Conservation (phyloP, 495 filamentous ascomycete genomes). For the Amphirosellinia nigrospora region DNA sequence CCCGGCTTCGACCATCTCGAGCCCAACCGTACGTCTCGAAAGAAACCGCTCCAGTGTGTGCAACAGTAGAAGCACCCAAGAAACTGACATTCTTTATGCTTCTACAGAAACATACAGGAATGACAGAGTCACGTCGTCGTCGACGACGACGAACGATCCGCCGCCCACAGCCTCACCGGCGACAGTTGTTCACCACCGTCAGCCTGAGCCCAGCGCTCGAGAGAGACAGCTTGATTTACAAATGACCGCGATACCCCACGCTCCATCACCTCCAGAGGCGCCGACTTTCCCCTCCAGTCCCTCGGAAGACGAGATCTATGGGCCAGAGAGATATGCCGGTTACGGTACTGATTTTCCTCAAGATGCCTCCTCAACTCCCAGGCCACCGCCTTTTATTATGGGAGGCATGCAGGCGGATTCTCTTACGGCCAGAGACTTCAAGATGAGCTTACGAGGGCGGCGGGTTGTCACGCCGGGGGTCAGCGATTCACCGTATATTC, state of each 20-base stretch:
- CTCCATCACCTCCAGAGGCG: constrained; percentile 40
- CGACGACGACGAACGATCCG: constrained; percentile 3
- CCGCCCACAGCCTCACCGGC: constrained; percentile 27
- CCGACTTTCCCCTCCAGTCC: constrained; percentile 41
- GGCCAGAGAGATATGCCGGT: constrained; percentile 41
- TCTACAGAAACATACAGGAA: constrained; percentile 1
- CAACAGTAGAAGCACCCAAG: not conserved
- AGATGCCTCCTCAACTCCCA: constrained; percentile 34
- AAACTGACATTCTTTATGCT: constrained; percentile 23
- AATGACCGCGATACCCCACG: constrained; percentile 39
- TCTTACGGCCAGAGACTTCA: constrained; percentile 43
- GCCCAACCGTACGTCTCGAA: constrained; percentile 34
- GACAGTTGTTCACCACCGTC: constrained; percentile 31
- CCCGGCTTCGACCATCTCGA: constrained; percentile 37
- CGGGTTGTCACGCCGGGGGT: constrained; percentile 55
- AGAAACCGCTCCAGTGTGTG: not conserved
- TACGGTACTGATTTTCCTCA: constrained; percentile 25
- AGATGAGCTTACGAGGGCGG: constrained; percentile 50
- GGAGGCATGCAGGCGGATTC: constrained; percentile 38
- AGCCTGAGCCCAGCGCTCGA: constrained; percentile 16
- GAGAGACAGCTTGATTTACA: constrained; percentile 21
- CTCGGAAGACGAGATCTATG: constrained; percentile 46
- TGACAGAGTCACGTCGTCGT: constrained; percentile 2
- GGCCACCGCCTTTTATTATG: constrained; percentile 39
- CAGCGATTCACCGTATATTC: constrained; percentile 55